A percentile compares a stretch with the other conserved stretches of the same genome.
Evolutionary conservation across 2,329 filamentous ascomycete species (phyloP).

Genomic region (Ascochyta pisi): DNA sequence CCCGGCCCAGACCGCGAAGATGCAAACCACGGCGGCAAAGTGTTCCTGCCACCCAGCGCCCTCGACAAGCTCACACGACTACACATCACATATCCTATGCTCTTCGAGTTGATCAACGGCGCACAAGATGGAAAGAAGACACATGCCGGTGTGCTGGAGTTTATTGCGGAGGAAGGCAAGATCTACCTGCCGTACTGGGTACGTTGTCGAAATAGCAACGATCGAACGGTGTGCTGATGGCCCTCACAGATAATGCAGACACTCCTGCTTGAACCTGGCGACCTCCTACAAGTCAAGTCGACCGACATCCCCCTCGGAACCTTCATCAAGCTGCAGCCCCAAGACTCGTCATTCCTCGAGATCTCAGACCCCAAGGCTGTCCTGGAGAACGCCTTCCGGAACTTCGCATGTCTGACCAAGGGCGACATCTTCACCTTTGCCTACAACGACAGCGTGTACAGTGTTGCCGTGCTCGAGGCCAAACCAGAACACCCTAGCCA

Average conservation of each 20-base stretch:
- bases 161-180: conserved; percentile 95
- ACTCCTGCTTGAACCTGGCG: conserved; percentile 85
- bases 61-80: conserved; percentile 95
- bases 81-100: conserved; percentile 95
- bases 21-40: conserved; percentile 96
- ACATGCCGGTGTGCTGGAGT: conserved; percentile 94
- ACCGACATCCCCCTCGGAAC: conserved; percentile 89
- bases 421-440: conserved; percentile 95
- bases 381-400: conserved; percentile 93
- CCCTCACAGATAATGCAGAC: conserved; percentile 84
- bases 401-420: conserved; percentile 91
- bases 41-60: conserved; percentile 94
- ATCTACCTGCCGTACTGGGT: conserved; percentile 97
- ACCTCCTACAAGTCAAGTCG: conserved; percentile 93
- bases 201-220: conserved; percentile 26
- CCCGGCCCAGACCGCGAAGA: conserved; percentile 86
- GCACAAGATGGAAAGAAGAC: conserved; percentile 85
- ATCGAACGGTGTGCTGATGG: conserved; percentile 18
- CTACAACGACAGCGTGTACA: conserved; percentile 94
- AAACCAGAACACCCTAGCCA: conserved; percentile 87
- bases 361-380: conserved; percentile 98
- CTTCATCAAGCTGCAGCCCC: conserved; percentile 95
- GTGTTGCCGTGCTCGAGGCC: conserved; percentile 91
- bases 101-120: conserved; percentile 95
- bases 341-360: conserved; percentile 91